phyloP scores from a whole-genome alignment of 2,329 filamentous ascomycete species.

The Lomentospora prolificans region DNA sequence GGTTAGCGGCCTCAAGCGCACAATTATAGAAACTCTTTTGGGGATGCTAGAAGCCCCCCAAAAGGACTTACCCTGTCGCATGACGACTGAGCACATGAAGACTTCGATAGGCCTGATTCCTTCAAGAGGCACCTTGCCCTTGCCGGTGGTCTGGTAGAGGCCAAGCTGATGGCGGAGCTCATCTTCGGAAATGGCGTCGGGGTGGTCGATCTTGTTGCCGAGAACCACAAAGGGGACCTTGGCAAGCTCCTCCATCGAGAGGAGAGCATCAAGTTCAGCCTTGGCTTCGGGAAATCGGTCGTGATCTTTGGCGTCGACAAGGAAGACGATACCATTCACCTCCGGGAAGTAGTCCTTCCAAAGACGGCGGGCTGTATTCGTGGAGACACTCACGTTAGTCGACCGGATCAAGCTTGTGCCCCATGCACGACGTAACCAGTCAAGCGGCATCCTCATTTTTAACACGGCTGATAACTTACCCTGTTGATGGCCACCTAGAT shows the following conservation, averaged over 20 bases:
- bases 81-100: slow-evolving; percentile 98
- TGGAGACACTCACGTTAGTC: background rate
- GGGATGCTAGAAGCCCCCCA: background rate
- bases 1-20: slow-evolving; percentile 11
- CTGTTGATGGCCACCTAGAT: slow-evolving; percentile 89
- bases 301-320: slow-evolving; percentile 94
- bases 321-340: slow-evolving; percentile 93
- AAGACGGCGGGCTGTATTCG: slow-evolving; percentile 63
- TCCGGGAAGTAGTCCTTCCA: slow-evolving; percentile 98
- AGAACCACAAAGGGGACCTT: slow-evolving; percentile 95
- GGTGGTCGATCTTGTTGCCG: slow-evolving; percentile 99
- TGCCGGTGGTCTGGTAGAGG: slow-evolving; percentile 91
- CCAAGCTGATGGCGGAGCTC: slow-evolving; percentile 87
- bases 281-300: slow-evolving; percentile 92
- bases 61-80: slow-evolving; percentile 67
- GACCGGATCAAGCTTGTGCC: background rate
- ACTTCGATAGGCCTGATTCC: slow-evolving; percentile 92
- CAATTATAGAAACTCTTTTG: background rate
- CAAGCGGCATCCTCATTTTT: background rate
- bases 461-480: slow-evolving; percentile 36
- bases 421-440: background rate
- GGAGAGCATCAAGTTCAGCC: slow-evolving; percentile 88
- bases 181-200: slow-evolving; percentile 89
- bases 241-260: slow-evolving; percentile 91
- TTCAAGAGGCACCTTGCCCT: slow-evolving; percentile 87